Percentiles rank a stretch among this genome's conserved stretches.
Evolutionary conservation across 2,329 filamentous ascomycete species (phyloP).

Genomic region (Pseudocercospora vitis): DNA sequence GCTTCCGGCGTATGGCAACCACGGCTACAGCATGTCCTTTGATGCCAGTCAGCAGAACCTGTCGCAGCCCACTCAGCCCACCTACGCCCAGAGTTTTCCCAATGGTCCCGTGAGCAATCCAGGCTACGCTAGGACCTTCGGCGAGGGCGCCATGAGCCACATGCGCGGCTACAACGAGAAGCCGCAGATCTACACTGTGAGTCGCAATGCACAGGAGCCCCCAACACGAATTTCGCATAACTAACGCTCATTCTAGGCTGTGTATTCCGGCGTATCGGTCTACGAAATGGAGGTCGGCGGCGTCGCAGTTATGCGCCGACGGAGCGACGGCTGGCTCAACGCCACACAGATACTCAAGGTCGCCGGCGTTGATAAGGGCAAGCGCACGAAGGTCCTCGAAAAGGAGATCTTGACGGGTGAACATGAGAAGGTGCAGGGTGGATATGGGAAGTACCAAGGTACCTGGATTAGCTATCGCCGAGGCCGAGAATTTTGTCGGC

Average conservation of each 20-base stretch:
- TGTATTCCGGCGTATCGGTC: conserved; percentile 92
- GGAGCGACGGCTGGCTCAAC: conserved; percentile 94
- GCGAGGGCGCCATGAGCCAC: conserved; percentile 29
- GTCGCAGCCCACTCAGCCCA: conserved; percentile 24
- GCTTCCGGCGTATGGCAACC: conserved; percentile 18
- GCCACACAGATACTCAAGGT: conserved; percentile 98
- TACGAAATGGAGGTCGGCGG: conserved; percentile 98
- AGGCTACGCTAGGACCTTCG: conserved; percentile 41
- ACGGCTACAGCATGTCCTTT: conserved; percentile 33
- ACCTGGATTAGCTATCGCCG: conserved; percentile 97
- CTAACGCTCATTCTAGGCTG: conserved; percentile 55
- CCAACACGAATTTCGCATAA: conserved; percentile 3
- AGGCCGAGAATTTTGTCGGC: conserved; percentile 85
- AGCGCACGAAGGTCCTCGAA: conserved; percentile 94
- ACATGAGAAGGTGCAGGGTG: conserved; percentile 97
- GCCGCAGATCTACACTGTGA: conserved; percentile 54
- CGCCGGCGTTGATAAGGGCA: conserved; percentile 94
- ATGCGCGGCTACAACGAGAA: conserved; percentile 35
- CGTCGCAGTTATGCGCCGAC: conserved; percentile 91
- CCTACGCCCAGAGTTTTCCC: conserved; percentile 36
- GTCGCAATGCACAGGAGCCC: conserved; percentile 21
- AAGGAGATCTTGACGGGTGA: conserved; percentile 96
- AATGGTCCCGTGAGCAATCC: conserved; percentile 40
- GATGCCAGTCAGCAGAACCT: conserved; percentile 29
- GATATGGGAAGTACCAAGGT: conserved; percentile 98